These are phyloP conservation scores for Pichia eremophila DNA, from an alignment of 805 yeast species.

Conservation along the genomic window DNA sequence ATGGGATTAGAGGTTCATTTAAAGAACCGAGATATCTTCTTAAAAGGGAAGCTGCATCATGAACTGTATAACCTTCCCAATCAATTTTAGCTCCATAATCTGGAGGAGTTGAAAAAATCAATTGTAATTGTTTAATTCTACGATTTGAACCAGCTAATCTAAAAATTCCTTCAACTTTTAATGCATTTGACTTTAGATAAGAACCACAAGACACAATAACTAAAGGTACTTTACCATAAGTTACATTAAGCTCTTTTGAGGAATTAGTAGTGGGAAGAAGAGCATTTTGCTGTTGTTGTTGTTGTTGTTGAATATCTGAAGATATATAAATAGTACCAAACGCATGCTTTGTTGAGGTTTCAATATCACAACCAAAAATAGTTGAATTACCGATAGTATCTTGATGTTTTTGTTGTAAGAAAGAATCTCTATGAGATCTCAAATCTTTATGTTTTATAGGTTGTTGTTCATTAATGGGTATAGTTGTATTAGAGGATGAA, in stretches of 20 bases:
- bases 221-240: constrained; percentile 84
- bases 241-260: constrained; percentile 29
- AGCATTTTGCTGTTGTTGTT: no score
- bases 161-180: constrained; percentile 83
- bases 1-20: constrained; percentile 88
- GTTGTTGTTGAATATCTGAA: constrained; percentile 4
- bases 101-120: constrained; percentile 78
- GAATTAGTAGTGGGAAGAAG: constrained; percentile 32
- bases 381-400: constrained; percentile 36
- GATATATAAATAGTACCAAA: constrained; percentile 65
- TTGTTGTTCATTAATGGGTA: not conserved
- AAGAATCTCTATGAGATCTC: constrained; percentile 42
- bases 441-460: constrained; percentile 3
- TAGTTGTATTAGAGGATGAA: not conserved
- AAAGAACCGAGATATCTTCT: constrained; percentile 79
- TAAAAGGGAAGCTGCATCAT: constrained; percentile 89
- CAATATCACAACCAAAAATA: constrained; percentile 76
- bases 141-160: constrained; percentile 88
- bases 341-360: constrained; percentile 63
- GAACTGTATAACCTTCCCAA: constrained; percentile 94
- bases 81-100: constrained; percentile 76
- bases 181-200: constrained; percentile 65
- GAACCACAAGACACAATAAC: constrained; percentile 96
- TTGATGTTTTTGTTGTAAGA: constrained; percentile 33
- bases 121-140: constrained; percentile 78